Base-by-base conservation (phyloP, 208 protist species). In the Herpetomonas samuelpessoai region DNA sequence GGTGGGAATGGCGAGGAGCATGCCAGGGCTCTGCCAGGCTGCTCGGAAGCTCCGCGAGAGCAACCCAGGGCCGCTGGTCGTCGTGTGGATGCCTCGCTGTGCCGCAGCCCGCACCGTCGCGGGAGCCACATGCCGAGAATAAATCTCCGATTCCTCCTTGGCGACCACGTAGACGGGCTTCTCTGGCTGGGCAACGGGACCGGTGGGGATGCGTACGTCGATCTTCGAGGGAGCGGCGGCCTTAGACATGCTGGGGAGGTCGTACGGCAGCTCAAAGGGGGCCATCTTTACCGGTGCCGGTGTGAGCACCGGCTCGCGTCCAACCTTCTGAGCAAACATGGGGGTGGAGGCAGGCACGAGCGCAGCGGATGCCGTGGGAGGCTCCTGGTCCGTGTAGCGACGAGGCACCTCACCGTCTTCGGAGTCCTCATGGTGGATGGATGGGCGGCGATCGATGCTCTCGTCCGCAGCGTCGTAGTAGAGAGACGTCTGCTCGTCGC, bases 211-310 rank as follows among this genome's bases (percentile, higher is more conserved):
- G 19, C n/a, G 28, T 58, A 45, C 48, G 50, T 60, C 48, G 7
- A 59, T 19, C 12, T 22, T 52, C 14, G 41, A 50, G 9, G 53
- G 50, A 25, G 57, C 67, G 22, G 30, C 29, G 7, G n/a, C 21
- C 49, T 70, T 59, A n/a, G 47, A 2, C n/a, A 75, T 76, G 50
- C 80, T 67, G 3, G 80, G 80, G 48, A 92, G 62, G 24, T 61
- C 62, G 64, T 88, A 92, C 19, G 85, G 85, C 24, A 92, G 61
- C 29, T 83, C 50, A 57, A 92, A 84, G 66, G 75, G 64, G n/a
- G 18, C 48, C 4, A 41, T 41, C 35, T 14, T 41, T 14, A 41
- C 35, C 9, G 35, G 35, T 6, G 35, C 14, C 14, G 35, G 35
- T 6, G 35, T 14, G 9, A 41, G 35, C 35, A 41, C 35, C 6